Evolutionary conservation across 73 alveolate genomes (phyloP).

Genomic region (Urostyla sp.): DNA sequence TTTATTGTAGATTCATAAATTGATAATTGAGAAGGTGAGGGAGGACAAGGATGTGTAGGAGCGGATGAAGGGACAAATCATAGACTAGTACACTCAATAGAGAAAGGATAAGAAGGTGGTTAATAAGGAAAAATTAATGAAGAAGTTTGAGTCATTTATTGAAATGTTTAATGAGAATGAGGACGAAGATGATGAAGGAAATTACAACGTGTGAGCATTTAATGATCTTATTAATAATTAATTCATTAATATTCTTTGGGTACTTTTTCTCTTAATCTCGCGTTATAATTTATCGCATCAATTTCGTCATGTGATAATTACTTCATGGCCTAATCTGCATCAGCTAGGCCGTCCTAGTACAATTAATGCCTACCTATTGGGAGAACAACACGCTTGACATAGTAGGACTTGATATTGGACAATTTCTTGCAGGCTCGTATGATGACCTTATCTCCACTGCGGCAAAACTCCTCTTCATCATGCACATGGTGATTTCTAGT

Average conservation of each 20-base stretch:
- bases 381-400: constrained; percentile 63
- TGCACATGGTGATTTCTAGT: constrained; percentile 56
- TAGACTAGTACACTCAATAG: not conserved
- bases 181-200: not conserved
- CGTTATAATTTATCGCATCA: constrained; percentile 47
- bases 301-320: constrained; percentile 31
- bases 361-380: constrained; percentile 62
- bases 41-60: too few relatives aligned
- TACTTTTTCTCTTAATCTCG: constrained; percentile 29
- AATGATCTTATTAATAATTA: not conserved
- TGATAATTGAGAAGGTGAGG: too few relatives aligned
- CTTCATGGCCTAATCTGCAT: too few relatives aligned
- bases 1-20: too few relatives aligned
- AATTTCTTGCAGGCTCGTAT: constrained; percentile 64
- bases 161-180: not conserved
- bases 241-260: not conserved
- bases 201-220: not conserved
- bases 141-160: too few relatives aligned
- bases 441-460: constrained; percentile 77
- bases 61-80: too few relatives aligned
- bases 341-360: constrained; percentile 30
- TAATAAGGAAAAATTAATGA: too few relatives aligned
- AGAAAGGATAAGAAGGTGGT: not conserved
- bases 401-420: constrained; percentile 47
- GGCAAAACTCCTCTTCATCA: constrained; percentile 76